Evolutionary conservation across 2,329 filamentous ascomycete genomes (phyloP).

Genomic region (Pseudogymnoascus sp.): DNA sequence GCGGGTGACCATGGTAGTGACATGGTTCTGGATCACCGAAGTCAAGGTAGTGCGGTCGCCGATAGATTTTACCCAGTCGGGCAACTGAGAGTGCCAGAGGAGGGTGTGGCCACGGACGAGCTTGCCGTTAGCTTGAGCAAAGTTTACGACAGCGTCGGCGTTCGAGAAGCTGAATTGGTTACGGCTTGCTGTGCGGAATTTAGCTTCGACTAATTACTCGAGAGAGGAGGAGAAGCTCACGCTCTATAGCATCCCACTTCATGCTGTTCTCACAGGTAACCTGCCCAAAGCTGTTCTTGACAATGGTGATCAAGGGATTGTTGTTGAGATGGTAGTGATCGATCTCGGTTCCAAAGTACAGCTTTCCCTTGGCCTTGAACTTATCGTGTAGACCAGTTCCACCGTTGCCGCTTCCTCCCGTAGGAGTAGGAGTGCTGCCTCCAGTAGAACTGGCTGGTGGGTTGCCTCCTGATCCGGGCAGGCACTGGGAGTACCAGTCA

Average conservation of each 20-base stretch:
- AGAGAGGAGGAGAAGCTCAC: conserved; percentile 12
- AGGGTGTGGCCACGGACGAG: conserved; percentile 58
- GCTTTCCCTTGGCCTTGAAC: conserved; percentile 55
- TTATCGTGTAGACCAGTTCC: conserved; percentile 43
- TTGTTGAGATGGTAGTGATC: conserved; percentile 45
- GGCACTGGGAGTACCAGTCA: conserved; percentile 12
- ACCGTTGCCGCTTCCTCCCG: background rate
- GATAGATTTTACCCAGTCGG: conserved; percentile 51
- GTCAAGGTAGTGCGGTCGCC: conserved; percentile 44
- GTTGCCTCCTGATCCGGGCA: conserved; percentile 7
- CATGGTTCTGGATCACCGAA: conserved; percentile 51
- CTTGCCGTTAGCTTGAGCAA: conserved; percentile 47
- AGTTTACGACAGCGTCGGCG: conserved; percentile 53
- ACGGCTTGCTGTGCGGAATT: conserved; percentile 22
- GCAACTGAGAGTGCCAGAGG: conserved; percentile 55
- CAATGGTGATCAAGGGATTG: conserved; percentile 44
- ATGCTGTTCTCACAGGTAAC: conserved; percentile 62
- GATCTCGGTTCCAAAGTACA: conserved; percentile 53
- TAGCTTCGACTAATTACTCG: background rate
- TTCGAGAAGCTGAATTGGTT: conserved; percentile 46
- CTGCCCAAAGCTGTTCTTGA: conserved; percentile 54
- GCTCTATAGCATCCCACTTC: conserved; percentile 59
- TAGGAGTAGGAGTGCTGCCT: background rate
- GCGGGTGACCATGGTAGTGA: conserved; percentile 46
- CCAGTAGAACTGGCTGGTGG: background rate